Conservation (phyloP, 2,329 filamentous ascomycete genomes). For the Talaromyces sp. region DNA sequence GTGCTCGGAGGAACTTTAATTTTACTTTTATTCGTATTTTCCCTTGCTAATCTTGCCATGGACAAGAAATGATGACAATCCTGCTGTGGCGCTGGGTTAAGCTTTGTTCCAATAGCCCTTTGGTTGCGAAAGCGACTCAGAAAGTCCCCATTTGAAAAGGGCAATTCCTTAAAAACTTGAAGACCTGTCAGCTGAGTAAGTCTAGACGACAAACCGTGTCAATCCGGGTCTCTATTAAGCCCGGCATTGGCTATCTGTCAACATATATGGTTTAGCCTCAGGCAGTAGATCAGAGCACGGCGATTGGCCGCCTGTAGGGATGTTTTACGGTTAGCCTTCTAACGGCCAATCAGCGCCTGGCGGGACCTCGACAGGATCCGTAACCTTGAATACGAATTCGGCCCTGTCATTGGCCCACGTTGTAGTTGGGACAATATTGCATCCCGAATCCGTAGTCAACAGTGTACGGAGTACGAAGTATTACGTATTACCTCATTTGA, state of each 20-base stretch:
- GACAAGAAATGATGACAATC: neutral
- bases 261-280: no score
- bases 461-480: no score
- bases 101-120: neutral
- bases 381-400: neutral
- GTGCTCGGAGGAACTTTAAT: neutral
- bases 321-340: neutral
- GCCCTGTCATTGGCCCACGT: no score
- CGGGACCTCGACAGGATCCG: neutral
- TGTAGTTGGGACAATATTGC: no score
- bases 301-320: no score
- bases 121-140: no score
- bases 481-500: neutral
- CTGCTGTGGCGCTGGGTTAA: neutral
- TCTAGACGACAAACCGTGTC: no score
- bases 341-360: neutral
- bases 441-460: no score
- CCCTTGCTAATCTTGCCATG: neutral
- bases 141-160: neutral
- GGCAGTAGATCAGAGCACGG: neutral
- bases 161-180: neutral
- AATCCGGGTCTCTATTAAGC: no score
- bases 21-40: no score
- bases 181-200: neutral
- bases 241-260: neutral